Percentiles rank a stretch among this genome's conserved stretches.
Conservation (phyloP, 2,329 filamentous ascomycete genomes). For the Aspergillus piperis region DNA sequence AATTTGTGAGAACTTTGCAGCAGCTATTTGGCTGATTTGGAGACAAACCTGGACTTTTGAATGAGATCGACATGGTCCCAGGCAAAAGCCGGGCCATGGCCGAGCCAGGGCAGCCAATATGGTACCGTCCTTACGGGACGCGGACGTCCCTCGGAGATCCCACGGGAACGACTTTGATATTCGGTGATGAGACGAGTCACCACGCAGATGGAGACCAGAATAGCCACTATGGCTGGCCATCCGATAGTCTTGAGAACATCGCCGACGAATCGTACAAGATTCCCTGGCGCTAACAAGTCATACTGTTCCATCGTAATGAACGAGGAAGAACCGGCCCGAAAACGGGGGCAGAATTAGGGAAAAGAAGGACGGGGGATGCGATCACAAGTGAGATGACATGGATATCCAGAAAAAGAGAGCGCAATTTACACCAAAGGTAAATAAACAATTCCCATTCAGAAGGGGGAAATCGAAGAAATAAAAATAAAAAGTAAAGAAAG, state of each 20-base stretch:
- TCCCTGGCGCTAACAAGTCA: conserved; percentile 21
- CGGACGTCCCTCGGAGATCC: conserved; percentile 23
- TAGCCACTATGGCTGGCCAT: conserved; percentile 30
- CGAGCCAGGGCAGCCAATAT: conserved; percentile 62
- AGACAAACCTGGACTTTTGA: conserved; percentile 42
- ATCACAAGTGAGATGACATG: background rate
- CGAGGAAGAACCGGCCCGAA: background rate
- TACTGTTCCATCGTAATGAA: conserved; percentile 9
- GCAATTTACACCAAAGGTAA: background rate
- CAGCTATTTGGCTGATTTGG: background rate
- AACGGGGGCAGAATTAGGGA: background rate
- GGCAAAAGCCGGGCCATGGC: conserved; percentile 54
- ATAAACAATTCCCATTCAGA: no score
- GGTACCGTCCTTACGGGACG: conserved; percentile 52
- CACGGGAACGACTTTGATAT: conserved; percentile 32
- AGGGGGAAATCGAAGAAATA: no score
- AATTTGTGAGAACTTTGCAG: background rate
- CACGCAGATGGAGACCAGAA: conserved; percentile 37
- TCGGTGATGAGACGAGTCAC: conserved; percentile 43
- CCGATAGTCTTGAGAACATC: conserved; percentile 24
- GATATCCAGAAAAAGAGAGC: background rate
- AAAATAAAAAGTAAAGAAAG: no score
- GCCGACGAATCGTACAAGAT: conserved; percentile 23
- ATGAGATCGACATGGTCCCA: conserved; percentile 50
- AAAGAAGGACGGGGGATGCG: background rate